These are phyloP conservation scores for Mycoemilia scoparia DNA, from an alignment of 192 early-diverging fungal genomes.

Conservation along the genomic window DNA sequence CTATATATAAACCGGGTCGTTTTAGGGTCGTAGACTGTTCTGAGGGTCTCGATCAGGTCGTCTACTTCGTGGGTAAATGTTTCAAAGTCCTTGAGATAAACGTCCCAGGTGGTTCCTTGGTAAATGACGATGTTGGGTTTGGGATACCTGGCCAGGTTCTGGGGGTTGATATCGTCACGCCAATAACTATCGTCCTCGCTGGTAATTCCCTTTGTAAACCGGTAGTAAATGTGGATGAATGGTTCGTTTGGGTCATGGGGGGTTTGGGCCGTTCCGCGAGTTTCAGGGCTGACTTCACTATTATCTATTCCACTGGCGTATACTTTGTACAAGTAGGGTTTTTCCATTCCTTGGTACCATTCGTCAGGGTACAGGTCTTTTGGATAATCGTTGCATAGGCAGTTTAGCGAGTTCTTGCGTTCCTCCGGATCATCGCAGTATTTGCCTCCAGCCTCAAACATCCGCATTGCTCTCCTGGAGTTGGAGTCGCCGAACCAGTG, in stretches of 20 bases:
- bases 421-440: slow-evolving; percentile 18
- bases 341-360: slow-evolving; percentile 13
- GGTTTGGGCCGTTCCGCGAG: neutral
- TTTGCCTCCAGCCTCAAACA: slow-evolving; percentile 10
- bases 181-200: slow-evolving; percentile 22
- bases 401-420: slow-evolving; percentile 10
- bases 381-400: slow-evolving; percentile 23
- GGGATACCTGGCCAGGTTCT: neutral
- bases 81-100: slow-evolving; percentile 4
- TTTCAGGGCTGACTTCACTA: slow-evolving; percentile 6
- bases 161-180: slow-evolving; percentile 10
- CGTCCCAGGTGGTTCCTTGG: slow-evolving; percentile 22
- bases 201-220: slow-evolving; percentile 17
- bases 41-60: slow-evolving; percentile 6
- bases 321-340: slow-evolving; percentile 18
- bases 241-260: slow-evolving; percentile 5
- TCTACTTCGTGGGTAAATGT: slow-evolving; percentile 4
- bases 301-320: slow-evolving; percentile 5
- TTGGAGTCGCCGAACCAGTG: slow-evolving; percentile 27
- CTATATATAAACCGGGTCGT: slow-evolving; percentile 13
- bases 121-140: slow-evolving; percentile 8
- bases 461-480: slow-evolving; percentile 14
- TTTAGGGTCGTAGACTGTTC: slow-evolving; percentile 7
- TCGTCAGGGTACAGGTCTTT: slow-evolving; percentile 16
- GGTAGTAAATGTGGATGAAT: slow-evolving; percentile 16